These are phyloP conservation scores for Fusarium circinatum DNA, from an alignment of 2,329 filamentous ascomycete species.

Conservation along the genomic window DNA sequence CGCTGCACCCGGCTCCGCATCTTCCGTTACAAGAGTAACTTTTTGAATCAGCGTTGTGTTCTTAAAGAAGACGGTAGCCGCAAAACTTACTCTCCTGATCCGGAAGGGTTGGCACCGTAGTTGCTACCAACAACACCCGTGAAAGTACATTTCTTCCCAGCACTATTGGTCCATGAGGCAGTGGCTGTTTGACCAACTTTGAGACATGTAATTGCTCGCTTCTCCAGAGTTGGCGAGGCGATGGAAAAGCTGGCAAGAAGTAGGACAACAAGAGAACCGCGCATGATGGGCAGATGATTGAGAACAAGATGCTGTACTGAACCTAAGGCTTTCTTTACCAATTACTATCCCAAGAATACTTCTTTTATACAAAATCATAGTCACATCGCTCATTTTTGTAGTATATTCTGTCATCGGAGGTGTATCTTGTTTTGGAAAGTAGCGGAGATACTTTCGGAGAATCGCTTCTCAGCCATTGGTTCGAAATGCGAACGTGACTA, in stretches of 20 bases:
- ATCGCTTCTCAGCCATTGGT: not conserved
- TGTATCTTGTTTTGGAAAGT: conserved; percentile 31
- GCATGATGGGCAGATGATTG: not conserved
- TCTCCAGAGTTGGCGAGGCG: conserved; percentile 26
- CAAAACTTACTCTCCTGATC: conserved; percentile 55
- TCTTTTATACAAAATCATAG: conserved; percentile 8
- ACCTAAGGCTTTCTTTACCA: not conserved
- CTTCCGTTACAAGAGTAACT: conserved; percentile 62
- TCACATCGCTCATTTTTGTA: not conserved
- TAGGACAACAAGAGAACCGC: conserved; percentile 10
- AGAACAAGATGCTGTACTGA: rapidly evolving
- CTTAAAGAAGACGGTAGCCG: rapidly evolving
- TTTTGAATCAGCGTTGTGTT: not conserved
- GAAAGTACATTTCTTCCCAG: conserved; percentile 55
- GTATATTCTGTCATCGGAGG: conserved; percentile 34
- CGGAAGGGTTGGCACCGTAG: conserved; percentile 54
- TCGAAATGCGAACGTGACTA: not conserved
- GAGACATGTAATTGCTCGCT: conserved; percentile 36
- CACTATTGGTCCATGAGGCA: conserved; percentile 58
- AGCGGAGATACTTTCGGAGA: conserved; percentile 37
- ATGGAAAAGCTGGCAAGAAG: conserved; percentile 10
- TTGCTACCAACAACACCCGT: conserved; percentile 59
- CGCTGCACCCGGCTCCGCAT: conserved; percentile 59
- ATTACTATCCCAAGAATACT: not conserved
- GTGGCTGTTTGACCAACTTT: conserved; percentile 50